Evolutionary conservation across 2,329 filamentous ascomycete species (phyloP).

Genomic region (Fusarium armeniacum): DNA sequence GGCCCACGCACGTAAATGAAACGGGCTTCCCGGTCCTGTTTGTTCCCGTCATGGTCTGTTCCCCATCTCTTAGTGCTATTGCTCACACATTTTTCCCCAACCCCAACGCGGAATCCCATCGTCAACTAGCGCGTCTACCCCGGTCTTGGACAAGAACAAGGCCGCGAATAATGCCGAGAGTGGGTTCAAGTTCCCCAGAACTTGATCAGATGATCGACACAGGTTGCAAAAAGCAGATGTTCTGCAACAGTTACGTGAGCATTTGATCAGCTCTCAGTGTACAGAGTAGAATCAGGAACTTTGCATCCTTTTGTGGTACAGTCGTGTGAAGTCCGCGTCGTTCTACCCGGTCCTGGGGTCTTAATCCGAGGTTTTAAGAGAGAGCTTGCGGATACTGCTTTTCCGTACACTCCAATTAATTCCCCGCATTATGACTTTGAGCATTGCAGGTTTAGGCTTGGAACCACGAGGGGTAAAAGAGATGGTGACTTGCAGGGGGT

Average conservation of each 20-base stretch:
- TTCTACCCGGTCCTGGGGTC: background rate
- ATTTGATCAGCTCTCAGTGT: background rate
- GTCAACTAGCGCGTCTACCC: slow-evolving; percentile 1
- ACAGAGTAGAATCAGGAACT: background rate
- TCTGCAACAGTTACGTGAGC: background rate
- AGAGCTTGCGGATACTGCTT: background rate
- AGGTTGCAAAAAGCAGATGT: background rate
- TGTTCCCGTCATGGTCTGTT: background rate
- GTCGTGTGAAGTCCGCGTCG: background rate
- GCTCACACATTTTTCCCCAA: slow-evolving; percentile 1
- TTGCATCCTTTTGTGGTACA: background rate
- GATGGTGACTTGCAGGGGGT: background rate
- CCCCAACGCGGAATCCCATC: background rate
- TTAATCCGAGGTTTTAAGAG: background rate
- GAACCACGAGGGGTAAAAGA: background rate
- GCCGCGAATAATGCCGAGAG: slow-evolving; percentile 9
- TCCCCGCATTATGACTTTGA: background rate
- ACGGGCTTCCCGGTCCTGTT: background rate
- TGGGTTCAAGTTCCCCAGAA: slow-evolving; percentile 1
- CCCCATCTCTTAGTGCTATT: background rate
- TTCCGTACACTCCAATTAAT: background rate
- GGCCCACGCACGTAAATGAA: background rate
- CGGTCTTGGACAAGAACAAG: slow-evolving; percentile 4
- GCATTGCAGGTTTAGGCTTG: background rate
- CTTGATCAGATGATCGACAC: slow-evolving; percentile 4